Evolutionary conservation across 2,329 filamentous ascomycete species (phyloP), one percentile per base, ranked within the genome.

Genomic region (Purpureocillium takamizusanense): DNA sequence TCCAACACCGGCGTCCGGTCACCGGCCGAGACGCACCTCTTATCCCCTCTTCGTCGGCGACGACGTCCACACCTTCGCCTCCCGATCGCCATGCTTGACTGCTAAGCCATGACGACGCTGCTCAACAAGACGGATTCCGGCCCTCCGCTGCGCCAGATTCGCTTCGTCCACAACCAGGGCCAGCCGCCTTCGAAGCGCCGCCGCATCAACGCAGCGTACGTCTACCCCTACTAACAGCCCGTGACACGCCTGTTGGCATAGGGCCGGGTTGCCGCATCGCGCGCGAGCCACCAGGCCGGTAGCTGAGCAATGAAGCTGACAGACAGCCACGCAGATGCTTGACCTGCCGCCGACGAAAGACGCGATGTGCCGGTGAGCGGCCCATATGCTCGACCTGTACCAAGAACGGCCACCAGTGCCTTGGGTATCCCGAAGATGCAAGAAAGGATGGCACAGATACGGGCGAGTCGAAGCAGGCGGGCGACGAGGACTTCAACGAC

Each of bases 91-190:
- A 61, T 50, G 55, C 63, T 66, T 60, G 51, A 55, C 46, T 50
- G 36, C 38, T 37, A 15, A 52, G 61, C 53, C 45, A 74, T 74
- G 70, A 61, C 66, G 47, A 63, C 65, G 41, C 55, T 66, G 50
- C 57, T 63, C 50, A 67, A 67, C 45, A 53, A 54, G 51, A 51
- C 54, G 50, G 57, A 61, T 42, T 50, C 53, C 63, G 52, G 46
- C 46, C 54, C 47, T 44, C 63, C 68, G 33, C 70, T 65, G 40
- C 78, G 74, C 58, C 72, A 74, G 56, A 85, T 86, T 49, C 81
- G 84, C 50, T 90, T 89, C 58, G 84, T 90, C 50, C 84, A 86
- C 47, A 87, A 81, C 52, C 83, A 88, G 62, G 84, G 85, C 45
- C 82, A 86, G 47, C 85, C 85, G 35, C 83, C 85, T 44, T 81